phyloP scores from a whole-genome alignment of 1,284 basidiomycete species.

The Psilocybe mexicana region DNA sequence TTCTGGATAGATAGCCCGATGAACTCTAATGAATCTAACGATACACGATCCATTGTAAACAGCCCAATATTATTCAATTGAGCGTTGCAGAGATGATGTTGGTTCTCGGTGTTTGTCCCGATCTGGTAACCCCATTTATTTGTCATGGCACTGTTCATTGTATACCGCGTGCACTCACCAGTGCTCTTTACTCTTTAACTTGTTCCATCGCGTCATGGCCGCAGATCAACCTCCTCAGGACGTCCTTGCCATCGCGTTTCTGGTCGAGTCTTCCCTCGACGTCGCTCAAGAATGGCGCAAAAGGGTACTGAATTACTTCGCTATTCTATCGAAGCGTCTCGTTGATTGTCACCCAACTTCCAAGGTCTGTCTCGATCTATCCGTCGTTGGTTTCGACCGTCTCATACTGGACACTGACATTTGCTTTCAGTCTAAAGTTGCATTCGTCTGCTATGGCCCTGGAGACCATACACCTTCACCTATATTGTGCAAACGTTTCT shows the following conservation, averaged over 20 bases:
- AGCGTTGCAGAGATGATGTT: too few relatives aligned
- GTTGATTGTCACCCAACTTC: conserved; percentile 40
- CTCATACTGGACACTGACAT: conserved; percentile 8
- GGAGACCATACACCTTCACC: conserved; percentile 56
- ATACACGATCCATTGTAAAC: neutral
- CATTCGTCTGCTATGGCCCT: conserved; percentile 59
- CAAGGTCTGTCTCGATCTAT: conserved; percentile 27
- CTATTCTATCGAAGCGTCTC: conserved; percentile 53
- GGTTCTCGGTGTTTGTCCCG: neutral
- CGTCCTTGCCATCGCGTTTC: conserved; percentile 52
- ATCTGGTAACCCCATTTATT: neutral
- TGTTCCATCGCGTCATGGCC: conserved; percentile 10
- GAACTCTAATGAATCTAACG: neutral
- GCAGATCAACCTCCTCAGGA: conserved; percentile 9
- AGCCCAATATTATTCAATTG: too few relatives aligned
- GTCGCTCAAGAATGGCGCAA: conserved; percentile 56
- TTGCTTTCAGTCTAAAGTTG: conserved; percentile 48
- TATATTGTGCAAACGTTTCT: conserved; percentile 57
- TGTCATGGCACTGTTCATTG: too few relatives aligned
- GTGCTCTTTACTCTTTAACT: neutral
- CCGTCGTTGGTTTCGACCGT: neutral
- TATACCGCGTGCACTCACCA: too few relatives aligned
- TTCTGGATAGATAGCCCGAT: neutral
- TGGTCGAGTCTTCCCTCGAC: conserved; percentile 63
- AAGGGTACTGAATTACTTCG: conserved; percentile 50